Evolutionary conservation across 2,329 filamentous ascomycete genomes (phyloP).

Genomic region (Penicillium frequentans): DNA sequence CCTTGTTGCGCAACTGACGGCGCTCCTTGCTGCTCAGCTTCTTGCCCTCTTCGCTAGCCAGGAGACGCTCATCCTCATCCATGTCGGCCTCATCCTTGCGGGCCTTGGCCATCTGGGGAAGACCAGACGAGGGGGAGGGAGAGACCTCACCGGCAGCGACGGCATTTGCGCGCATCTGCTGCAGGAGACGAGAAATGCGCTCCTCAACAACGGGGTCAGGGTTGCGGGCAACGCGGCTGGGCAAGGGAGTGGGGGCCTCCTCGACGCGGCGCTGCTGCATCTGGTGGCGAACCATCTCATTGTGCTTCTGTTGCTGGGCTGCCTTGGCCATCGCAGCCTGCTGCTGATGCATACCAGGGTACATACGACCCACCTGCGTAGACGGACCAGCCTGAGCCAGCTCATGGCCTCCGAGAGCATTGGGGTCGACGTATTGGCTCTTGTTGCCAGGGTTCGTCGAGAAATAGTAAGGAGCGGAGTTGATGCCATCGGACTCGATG

Average conservation of each 20-base stretch:
- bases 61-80: constrained; percentile 92
- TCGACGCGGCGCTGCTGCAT: constrained; percentile 42
- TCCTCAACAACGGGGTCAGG: constrained; percentile 78
- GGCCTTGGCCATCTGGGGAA: constrained; percentile 68
- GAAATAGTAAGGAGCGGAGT: constrained; percentile 66
- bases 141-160: constrained; percentile 54
- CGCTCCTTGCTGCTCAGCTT: constrained; percentile 98
- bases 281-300: constrained; percentile 59
- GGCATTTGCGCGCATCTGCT: constrained; percentile 82
- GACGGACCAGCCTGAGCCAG: constrained; percentile 52
- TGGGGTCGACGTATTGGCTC: constrained; percentile 70
- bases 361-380: constrained; percentile 70
- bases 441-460: constrained; percentile 45
- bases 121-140: constrained; percentile 36
- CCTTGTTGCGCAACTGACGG: constrained; percentile 96
- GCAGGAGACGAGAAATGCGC: constrained; percentile 88
- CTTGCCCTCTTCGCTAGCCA: constrained; percentile 98
- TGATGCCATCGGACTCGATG: constrained; percentile 68
- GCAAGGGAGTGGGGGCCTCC: constrained; percentile 26
- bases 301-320: constrained; percentile 65
- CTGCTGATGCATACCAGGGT: constrained; percentile 91
- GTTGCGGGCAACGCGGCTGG: constrained; percentile 37
- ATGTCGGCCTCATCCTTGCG: constrained; percentile 98
- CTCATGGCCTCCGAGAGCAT: constrained; percentile 65
- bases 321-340: constrained; percentile 76